phyloP scores from a whole-genome alignment of 345 rosid species.

The Hevea brasiliensis region DNA sequence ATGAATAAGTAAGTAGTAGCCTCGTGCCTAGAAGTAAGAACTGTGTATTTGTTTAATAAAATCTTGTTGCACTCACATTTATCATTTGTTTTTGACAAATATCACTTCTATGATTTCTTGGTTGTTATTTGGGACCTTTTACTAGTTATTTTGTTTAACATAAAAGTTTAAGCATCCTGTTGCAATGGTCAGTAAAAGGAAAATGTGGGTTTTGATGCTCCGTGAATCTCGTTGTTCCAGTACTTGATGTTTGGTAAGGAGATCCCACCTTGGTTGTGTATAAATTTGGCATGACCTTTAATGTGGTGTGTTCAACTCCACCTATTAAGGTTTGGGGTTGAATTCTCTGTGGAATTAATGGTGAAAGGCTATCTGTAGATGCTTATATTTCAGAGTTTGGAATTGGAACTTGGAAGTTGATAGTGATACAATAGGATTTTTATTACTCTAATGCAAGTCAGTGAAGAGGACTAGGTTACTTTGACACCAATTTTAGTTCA shows the following conservation, averaged over 20 bases:
- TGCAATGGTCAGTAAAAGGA: too few relatives aligned
- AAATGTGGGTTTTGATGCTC: not conserved
- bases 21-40: not conserved
- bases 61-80: not conserved
- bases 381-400: too few relatives aligned
- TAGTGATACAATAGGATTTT: not conserved
- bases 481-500: constrained; percentile 1
- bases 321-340: too few relatives aligned
- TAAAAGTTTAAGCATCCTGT: not conserved
- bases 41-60: not conserved
- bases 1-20: constrained; percentile 61
- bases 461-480: not conserved
- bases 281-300: not conserved
- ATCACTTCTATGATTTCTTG: not conserved
- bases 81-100: not conserved
- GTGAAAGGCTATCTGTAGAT: too few relatives aligned
- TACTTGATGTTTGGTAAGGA: not conserved
- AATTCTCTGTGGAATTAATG: not conserved
- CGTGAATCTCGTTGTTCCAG: not conserved
- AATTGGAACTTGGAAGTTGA: too few relatives aligned
- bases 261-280: not conserved
- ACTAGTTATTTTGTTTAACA: not conserved
- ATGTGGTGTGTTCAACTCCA: too few relatives aligned
- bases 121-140: not conserved
- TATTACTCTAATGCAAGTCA: not conserved